Evolutionary conservation across 257 asterid species (phyloP), one percentile per base, ranked within the genome.

Genomic region (Nicotiana sylvestris): DNA sequence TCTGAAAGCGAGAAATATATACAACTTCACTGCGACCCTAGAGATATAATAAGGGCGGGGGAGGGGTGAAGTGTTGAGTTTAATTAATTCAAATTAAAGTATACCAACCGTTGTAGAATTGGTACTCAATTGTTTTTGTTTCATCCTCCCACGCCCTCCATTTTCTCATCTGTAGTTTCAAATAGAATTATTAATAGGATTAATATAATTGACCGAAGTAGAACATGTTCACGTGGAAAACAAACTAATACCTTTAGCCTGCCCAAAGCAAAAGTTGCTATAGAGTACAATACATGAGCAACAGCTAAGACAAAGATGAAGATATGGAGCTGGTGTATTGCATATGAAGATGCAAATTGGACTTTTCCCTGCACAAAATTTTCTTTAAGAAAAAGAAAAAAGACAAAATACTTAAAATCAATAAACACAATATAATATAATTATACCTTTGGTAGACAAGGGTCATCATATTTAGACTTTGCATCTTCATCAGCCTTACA

Each of bases 101-200:
- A 1, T 49, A 85, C 84, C 57, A 2, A 86, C 88, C 86, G 39
- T 83, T 65, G 78, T 79, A 43, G 69, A 60, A 86, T n/a, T 80
- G 86, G 82, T 86, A 86, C 55, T 86, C 85, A 15, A 76, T 25
- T 30, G 81, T 83, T 83, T 66, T 83, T 43, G 86, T 74, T 58
- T 83, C 88, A 37, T 76, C 85, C 80, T 86, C 88, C 88, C 86
- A 83, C 2, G 84, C 66, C 56, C 82, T 86, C 88, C 88, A 86
- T 74, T 74, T 81, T 70, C 85, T 86, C 88, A 86, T 83, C 88
- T 86, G 72, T 84, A 5, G 1, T n/a, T 7, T 43, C 18, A 78
- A 29, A 57, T 60, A 60, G 58, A 78, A 33, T 35, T 35, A 33
- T 35, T 35, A 33, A 33, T 18, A 12, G 12, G 43, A 43, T 5